These are phyloP conservation scores for Kodamaea sp. DNA, from an alignment of 1,139 yeast species.

Conservation along the genomic window DNA sequence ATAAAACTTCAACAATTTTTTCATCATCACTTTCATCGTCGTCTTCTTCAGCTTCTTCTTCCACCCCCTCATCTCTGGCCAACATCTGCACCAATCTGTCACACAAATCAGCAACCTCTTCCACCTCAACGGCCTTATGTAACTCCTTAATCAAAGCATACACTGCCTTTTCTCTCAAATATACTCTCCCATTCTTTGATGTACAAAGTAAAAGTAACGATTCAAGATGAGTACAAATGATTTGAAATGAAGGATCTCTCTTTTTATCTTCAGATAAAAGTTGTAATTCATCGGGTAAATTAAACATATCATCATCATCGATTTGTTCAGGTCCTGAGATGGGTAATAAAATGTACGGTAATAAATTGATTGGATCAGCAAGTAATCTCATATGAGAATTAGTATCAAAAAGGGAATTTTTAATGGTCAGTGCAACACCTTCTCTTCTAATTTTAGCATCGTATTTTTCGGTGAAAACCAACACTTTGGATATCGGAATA, in stretches of 20 bases:
- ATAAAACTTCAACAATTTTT: conserved; percentile 51
- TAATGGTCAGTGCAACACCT: conserved; percentile 91
- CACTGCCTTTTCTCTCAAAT: conserved; percentile 71
- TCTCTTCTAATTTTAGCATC: conserved; percentile 79
- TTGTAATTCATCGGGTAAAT: conserved; percentile 86
- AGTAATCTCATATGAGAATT: conserved; percentile 61
- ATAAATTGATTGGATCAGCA: conserved; percentile 62
- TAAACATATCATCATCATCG: conserved; percentile 78
- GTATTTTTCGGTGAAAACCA: conserved; percentile 80
- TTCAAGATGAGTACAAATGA: conserved; percentile 71
- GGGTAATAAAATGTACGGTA: conserved; percentile 81
- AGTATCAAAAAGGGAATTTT: conserved; percentile 82
- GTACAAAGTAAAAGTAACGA: conserved; percentile 75
- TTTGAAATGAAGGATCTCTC: conserved; percentile 68
- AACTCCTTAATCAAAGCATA: conserved; percentile 83
- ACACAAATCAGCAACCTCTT: conserved; percentile 63
- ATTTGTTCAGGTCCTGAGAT: conserved; percentile 80
- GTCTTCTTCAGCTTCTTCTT: conserved; percentile 20
- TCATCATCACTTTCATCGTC: conserved; percentile 35
- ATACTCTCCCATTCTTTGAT: conserved; percentile 67
- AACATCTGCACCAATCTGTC: conserved; percentile 79
- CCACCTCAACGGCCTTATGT: conserved; percentile 63
- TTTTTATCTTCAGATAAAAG: conserved; percentile 70
- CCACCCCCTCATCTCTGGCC: conserved; percentile 81
- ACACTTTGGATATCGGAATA: conserved; percentile 73